phyloP scores from a whole-genome alignment of 176 grass and related monocot genomes.

The Musa acuminata region DNA sequence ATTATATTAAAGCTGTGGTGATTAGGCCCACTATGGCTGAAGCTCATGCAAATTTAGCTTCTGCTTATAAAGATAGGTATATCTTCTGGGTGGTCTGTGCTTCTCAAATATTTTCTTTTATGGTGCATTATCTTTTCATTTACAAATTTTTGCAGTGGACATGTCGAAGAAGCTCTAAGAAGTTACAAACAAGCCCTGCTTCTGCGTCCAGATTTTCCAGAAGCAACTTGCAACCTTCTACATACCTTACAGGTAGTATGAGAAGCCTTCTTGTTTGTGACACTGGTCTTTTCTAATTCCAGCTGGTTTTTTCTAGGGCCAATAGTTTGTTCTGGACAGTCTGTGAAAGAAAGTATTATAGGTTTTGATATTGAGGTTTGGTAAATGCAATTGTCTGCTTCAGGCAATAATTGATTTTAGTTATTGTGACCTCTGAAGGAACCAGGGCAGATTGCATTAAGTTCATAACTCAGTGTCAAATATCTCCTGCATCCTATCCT shows the following conservation, averaged over 20 bases:
- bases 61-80: constrained; percentile 84
- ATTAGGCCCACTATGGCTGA: constrained; percentile 74
- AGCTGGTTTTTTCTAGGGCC: too few species aligned
- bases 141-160: constrained; percentile 41
- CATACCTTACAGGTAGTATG: constrained; percentile 64
- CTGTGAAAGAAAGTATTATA: too few species aligned
- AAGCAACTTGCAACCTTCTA: constrained; percentile 80
- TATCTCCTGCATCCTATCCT: too few species aligned
- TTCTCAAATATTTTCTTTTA: neutral
- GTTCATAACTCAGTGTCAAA: too few species aligned
- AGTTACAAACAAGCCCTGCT: constrained; percentile 63
- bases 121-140: neutral
- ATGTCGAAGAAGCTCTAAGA: constrained; percentile 59
- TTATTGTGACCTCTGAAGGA: too few species aligned
- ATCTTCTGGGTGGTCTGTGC: neutral
- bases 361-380: too few species aligned
- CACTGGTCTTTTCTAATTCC: neutral
- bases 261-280: neutral
- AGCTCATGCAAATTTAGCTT: constrained; percentile 90
- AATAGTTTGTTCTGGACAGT: too few species aligned
- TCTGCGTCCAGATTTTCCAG: constrained; percentile 73
- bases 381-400: too few species aligned
- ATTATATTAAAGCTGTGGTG: constrained; percentile 59
- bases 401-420: too few species aligned
- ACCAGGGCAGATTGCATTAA: too few species aligned